Conservation (phyloP, 768 basidiomycete species). For the Auricularia heimuer region DNA sequence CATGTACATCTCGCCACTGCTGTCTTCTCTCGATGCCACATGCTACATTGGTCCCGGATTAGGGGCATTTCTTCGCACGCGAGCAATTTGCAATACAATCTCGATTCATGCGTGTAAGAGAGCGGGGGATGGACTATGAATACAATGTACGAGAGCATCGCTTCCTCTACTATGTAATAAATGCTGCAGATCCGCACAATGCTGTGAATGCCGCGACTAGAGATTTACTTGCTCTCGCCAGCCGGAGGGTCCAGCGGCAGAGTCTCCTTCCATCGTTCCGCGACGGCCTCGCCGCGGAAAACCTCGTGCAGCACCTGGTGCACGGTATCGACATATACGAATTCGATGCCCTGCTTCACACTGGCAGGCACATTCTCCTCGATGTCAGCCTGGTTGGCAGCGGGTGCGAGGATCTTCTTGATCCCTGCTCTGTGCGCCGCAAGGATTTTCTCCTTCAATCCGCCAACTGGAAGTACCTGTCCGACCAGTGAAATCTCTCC, state of each 20-base stretch:
- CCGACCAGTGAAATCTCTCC: slow-evolving; percentile 96
- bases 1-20: background rate
- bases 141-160: background rate
- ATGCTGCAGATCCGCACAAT: background rate
- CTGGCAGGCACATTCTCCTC: slow-evolving; percentile 96
- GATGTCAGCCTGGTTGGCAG: slow-evolving; percentile 85
- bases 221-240: background rate
- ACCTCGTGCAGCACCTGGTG: slow-evolving; percentile 82
- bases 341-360: slow-evolving; percentile 88
- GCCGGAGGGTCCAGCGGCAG: slow-evolving; percentile 22
- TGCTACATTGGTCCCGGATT: too few species aligned
- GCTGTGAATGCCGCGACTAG: background rate
- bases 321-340: slow-evolving; percentile 93
- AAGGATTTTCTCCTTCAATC: slow-evolving; percentile 91
- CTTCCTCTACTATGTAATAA: background rate
- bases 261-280: slow-evolving; percentile 61
- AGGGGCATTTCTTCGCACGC: too few species aligned
- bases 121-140: background rate
- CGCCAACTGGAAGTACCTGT: slow-evolving; percentile 92
- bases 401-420: slow-evolving; percentile 80
- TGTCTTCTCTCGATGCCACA: too few species aligned
- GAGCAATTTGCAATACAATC: too few species aligned
- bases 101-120: background rate
- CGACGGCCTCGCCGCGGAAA: slow-evolving; percentile 53
- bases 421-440: slow-evolving; percentile 96